Evolutionary conservation across 2,329 filamentous ascomycete species (phyloP).

Genomic region (Neonectria sp.): DNA sequence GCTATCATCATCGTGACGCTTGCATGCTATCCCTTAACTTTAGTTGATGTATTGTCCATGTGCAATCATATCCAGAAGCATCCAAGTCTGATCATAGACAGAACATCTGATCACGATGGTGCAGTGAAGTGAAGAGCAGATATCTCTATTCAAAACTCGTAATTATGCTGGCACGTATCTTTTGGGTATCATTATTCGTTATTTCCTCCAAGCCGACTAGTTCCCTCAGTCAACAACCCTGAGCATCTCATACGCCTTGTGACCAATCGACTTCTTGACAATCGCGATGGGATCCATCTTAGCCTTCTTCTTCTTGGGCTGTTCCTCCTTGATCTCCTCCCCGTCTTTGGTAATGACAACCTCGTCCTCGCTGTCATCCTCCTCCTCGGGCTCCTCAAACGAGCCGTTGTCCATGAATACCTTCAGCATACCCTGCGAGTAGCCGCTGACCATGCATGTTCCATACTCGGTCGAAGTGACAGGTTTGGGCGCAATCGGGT

Average conservation of each 20-base stretch:
- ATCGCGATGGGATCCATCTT: slow-evolving; percentile 60
- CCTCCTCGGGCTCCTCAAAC: slow-evolving; percentile 59
- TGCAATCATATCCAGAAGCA: neutral
- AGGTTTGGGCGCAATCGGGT: slow-evolving; percentile 62
- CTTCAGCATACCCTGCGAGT: slow-evolving; percentile 72
- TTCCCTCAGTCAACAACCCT: slow-evolving; percentile 64
- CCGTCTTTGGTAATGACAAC: slow-evolving; percentile 32
- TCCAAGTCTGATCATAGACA: too few relatives aligned
- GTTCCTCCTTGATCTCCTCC: slow-evolving; percentile 25
- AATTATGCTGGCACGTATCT: neutral
- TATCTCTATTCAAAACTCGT: slow-evolving; percentile 5
- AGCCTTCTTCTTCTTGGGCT: slow-evolving; percentile 53
- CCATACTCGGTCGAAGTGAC: slow-evolving; percentile 61
- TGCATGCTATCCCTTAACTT: neutral
- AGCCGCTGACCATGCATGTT: slow-evolving; percentile 67
- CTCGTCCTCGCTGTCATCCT: slow-evolving; percentile 48
- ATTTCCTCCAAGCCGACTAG: slow-evolving; percentile 2
- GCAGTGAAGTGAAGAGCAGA: neutral
- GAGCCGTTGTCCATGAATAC: slow-evolving; percentile 67
- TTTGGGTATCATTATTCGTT: slow-evolving; percentile 43
- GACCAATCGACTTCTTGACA: slow-evolving; percentile 66
- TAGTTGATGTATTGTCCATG: neutral
- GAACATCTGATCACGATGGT: neutral
- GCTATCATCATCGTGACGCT: neutral
- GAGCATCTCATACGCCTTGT: slow-evolving; percentile 70